Evolutionary conservation across 2,329 filamentous ascomycete species (phyloP).

Genomic region (Emergomyces orientalis): DNA sequence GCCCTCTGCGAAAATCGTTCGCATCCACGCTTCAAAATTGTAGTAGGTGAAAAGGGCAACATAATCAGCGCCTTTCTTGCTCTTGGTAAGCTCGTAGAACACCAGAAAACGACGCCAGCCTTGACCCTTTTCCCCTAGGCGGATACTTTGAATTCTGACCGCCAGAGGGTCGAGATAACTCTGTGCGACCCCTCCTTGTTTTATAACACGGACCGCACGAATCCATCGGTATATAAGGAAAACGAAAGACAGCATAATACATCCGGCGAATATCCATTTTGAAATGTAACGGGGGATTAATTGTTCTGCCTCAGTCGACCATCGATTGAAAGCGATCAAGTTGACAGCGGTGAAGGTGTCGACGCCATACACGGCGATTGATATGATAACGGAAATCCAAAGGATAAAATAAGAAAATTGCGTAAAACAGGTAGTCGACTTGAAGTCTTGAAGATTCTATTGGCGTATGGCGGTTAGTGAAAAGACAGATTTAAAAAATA

Average conservation of each 20-base stretch:
- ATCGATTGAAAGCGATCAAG: conserved; percentile 76
- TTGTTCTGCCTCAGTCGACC: conserved; percentile 75
- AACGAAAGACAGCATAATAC: conserved; percentile 82
- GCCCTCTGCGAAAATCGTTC: conserved; percentile 81
- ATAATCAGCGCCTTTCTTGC: conserved; percentile 83
- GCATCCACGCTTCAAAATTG: conserved; percentile 70
- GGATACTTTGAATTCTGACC: conserved; percentile 71
- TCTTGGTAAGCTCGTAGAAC: conserved; percentile 82
- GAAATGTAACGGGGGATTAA: conserved; percentile 66
- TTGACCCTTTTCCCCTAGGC: conserved; percentile 57
- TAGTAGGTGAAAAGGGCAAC: conserved; percentile 88
- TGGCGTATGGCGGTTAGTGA: not conserved
- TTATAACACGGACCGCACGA: conserved; percentile 70
- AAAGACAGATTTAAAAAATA: not conserved
- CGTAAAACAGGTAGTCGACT: conserved; percentile 65
- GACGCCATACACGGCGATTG: conserved; percentile 74
- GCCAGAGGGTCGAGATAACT: conserved; percentile 85
- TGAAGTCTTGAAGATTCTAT: conserved; percentile 64
- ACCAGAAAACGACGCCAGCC: conserved; percentile 90
- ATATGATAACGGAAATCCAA: conserved; percentile 68
- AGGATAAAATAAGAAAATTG: conserved; percentile 76
- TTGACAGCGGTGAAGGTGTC: conserved; percentile 93
- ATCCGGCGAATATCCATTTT: conserved; percentile 90
- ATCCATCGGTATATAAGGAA: conserved; percentile 74
- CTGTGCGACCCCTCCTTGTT: conserved; percentile 74